A percentile compares a stretch with the other conserved stretches of the same genome.
Conservation (phyloP, 2,329 filamentous ascomycete genomes). For the Botrytis byssoidea region DNA sequence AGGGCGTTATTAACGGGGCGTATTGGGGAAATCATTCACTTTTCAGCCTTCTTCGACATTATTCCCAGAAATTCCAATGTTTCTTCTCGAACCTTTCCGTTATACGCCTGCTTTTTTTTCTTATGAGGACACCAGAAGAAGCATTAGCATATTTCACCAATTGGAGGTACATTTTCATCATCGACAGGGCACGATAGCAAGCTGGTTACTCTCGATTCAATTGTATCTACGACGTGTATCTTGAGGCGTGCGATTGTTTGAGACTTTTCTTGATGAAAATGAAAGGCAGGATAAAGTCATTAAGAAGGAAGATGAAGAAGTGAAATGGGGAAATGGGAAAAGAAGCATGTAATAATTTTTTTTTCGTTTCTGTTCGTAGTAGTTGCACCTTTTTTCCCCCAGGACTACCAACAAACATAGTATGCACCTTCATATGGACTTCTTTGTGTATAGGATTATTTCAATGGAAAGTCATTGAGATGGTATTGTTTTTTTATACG, state of each 20-base stretch:
- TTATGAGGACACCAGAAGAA: conserved; percentile 1
- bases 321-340: conserved; percentile 18
- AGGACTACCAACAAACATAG: background rate
- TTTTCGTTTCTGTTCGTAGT: conserved; percentile 24
- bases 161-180: conserved; percentile 14
- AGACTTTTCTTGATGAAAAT: conserved; percentile 18
- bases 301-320: conserved; percentile 19
- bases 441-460: conserved; percentile 30
- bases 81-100: background rate
- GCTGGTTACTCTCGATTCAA: conserved; percentile 17
- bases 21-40: conserved; percentile 11
- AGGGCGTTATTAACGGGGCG: conserved; percentile 19
- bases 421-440: conserved; percentile 12
- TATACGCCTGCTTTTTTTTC: conserved; percentile 1
- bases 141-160: conserved; percentile 21
- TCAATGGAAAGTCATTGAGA: conserved; percentile 23
- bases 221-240: conserved; percentile 16
- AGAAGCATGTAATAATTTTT: conserved; percentile 33
- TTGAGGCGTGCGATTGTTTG: conserved; percentile 7
- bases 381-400: conserved; percentile 25
- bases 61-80: background rate
- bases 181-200: conserved; percentile 10
- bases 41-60: conserved; percentile 13
- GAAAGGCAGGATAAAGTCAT: conserved; percentile 19
- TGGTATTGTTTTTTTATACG: conserved; percentile 12